Base-by-base conservation (phyloP, 2,329 filamentous ascomycete species). In the Clonostachys solani region DNA sequence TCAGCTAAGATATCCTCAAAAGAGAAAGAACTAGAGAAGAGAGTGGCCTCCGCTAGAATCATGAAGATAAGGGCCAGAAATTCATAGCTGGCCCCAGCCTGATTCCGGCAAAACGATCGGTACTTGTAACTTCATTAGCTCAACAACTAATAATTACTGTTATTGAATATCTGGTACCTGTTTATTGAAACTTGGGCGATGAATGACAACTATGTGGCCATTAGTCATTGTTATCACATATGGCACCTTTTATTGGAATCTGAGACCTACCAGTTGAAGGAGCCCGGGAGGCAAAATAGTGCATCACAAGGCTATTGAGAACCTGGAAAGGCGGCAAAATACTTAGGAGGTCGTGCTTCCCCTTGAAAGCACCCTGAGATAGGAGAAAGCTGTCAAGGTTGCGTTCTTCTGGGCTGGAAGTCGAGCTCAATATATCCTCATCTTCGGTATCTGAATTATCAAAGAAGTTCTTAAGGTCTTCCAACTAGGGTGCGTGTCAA, bases 391-490 rank as follows among this genome's bases (percentile, higher is more conserved):
- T 50, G 35, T 76, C 74, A 7, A 67, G 60, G 6, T 65, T 60
- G 23, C 23, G 9, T 5, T 68, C 65, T 4, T 63, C 54, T 2
- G 70, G 65, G n/a, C 62, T 56, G 5, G 55, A 51, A 19, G 59
- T 60, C 18, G 63, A 56, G 15, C 46, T 37, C 19, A 33, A 7
- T 29, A 60, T 58, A 10, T 64, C 63, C 3, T 67, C 64, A 0
- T 65, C 65, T 1, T 51, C 51, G 4, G 67, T 63, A 6, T 72
- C 65, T 1, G 69, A 59, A 33, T 78, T 71, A 19, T 79, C 74
- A 56, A 83, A 81, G 52, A 78, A 82, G 47, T 64, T 68, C 58
- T 81, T 80, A 9, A 83, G 63, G 47, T 82, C 78, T 56, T 82
- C 77, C 43, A 83, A 81, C 76, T 82, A 54, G 12, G 33, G 17